A percentile compares a stretch with the other conserved stretches of the same genome.
phyloP scores from a whole-genome alignment of 352 stramenopile species.

The Phytophthora pini region DNA sequence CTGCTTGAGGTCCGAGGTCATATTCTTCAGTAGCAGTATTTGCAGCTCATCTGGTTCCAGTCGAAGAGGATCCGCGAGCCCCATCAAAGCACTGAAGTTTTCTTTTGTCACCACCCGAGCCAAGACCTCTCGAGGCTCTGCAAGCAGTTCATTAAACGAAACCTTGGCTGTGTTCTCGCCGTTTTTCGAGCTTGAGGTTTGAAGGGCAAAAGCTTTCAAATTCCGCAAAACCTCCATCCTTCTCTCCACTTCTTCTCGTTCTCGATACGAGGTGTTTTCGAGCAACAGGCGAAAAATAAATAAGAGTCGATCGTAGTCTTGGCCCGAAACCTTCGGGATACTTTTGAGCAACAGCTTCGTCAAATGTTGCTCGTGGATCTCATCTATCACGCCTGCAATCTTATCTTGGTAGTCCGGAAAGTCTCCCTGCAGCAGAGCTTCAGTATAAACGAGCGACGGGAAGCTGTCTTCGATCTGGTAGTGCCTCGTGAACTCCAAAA shows the following conservation, averaged over 20 bases:
- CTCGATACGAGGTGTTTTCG: slow-evolving; percentile 60
- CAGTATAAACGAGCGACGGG: slow-evolving; percentile 71
- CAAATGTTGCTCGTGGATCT: slow-evolving; percentile 80
- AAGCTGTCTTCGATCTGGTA: slow-evolving; percentile 87
- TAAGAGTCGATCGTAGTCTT: slow-evolving; percentile 72
- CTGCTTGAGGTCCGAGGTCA: slow-evolving; percentile 33
- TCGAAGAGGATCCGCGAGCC: slow-evolving; percentile 55
- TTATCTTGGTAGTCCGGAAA: slow-evolving; percentile 75
- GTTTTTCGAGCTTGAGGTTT: slow-evolving; percentile 3
- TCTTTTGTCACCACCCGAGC: slow-evolving; percentile 47
- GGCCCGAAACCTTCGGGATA: slow-evolving; percentile 54
- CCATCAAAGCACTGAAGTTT: slow-evolving; percentile 60
- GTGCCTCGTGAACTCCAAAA: slow-evolving; percentile 82
- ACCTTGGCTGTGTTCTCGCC: slow-evolving; percentile 15
- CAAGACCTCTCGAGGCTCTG: slow-evolving; percentile 65
- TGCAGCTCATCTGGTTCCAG: slow-evolving; percentile 74
- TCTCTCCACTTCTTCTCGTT: slow-evolving; percentile 67
- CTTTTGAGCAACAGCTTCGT: slow-evolving; percentile 62
- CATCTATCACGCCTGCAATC: slow-evolving; percentile 78
- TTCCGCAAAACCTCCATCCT: slow-evolving; percentile 66
- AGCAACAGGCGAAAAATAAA: slow-evolving; percentile 81
- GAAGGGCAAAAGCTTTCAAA: slow-evolving; percentile 45
- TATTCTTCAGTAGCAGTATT: slow-evolving; percentile 79
- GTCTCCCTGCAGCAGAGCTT: slow-evolving; percentile 61
- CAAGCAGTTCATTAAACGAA: slow-evolving; percentile 76